Base-by-base conservation (phyloP, 768 basidiomycete species). In the Candolleomyces efflorescens region DNA sequence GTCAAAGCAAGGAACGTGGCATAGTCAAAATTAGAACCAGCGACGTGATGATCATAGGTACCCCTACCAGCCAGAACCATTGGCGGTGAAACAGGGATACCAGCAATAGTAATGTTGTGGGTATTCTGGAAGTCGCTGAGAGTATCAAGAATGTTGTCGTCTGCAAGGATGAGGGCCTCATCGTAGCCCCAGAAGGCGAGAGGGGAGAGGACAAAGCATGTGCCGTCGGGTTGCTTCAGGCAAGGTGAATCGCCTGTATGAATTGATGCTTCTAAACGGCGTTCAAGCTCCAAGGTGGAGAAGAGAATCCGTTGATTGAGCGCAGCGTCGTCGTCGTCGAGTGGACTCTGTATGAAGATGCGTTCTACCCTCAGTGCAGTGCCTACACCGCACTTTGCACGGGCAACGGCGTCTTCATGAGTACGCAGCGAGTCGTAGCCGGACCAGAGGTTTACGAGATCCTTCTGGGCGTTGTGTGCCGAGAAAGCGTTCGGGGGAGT, bases 41-140 rank as follows among this genome's bases (percentile, higher is more conserved):
- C 69, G 53, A 71, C 72, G 57, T 78, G 77, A 48, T 78, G 79
- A 54, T 86, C 82, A 50, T 75, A 77, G 15, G 75, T 75, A 22
- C 82, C 84, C 57, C 88, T 77, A 18, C 89, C 86, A 7, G 89
- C 89, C 38, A 94, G 72, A 27, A 92, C 87, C 87, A 92, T 92
- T 45, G 82, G 77, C 2, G 87, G 82, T 10, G 83, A 86, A 48
- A 93, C 71, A 20, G 82, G 77, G 26, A 93, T 78, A 24, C 85
- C 86, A 49, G 79, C 77, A n/a, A 85, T 64, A 18, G 86, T 79
- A 26, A 82, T 69, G 62, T 88, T 87, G 41, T 75, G 71, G 38
- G 82, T 69, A 62, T 88, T 87, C 41, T 75, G 71, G 38, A 73
- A 71, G 43, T 71, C 56, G 23, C 44, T 80, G 59, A 93, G 73